Evolutionary conservation across 352 stramenopile species (phyloP).

Genomic region (Phytopythium oedochilum): DNA sequence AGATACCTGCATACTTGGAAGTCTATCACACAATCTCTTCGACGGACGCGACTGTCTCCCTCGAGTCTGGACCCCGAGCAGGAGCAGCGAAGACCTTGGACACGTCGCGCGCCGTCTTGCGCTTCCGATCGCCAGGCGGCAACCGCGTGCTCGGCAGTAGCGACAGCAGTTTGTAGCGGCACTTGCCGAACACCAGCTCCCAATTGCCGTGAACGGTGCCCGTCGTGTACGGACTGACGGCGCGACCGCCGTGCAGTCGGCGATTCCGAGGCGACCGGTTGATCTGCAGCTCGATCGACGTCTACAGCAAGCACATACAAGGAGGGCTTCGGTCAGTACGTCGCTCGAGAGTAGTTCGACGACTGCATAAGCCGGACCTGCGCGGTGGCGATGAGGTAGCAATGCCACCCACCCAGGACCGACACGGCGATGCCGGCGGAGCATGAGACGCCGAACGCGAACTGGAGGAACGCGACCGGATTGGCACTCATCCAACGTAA

Average conservation of each 20-base stretch:
- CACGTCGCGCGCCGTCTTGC: not conserved
- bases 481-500: conserved; percentile 11
- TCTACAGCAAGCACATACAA: conserved; percentile 27
- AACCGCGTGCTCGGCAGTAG: conserved; percentile 50
- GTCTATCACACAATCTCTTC: conserved; percentile 4
- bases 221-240: conserved; percentile 55
- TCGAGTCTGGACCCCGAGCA: not conserved
- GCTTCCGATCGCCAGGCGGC: conserved; percentile 5
- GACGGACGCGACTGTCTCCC: not conserved
- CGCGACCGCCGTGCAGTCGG: conserved; percentile 40
- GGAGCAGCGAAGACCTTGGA: not conserved
- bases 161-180: conserved; percentile 48
- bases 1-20: too few species aligned
- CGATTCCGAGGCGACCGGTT: conserved; percentile 56
- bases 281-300: conserved; percentile 77
- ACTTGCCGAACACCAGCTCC: conserved; percentile 72
- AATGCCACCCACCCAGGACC: conserved; percentile 63
- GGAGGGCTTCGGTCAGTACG: not conserved
- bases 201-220: conserved; percentile 70
- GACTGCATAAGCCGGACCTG: conserved; percentile 33
- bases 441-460: conserved; percentile 61
- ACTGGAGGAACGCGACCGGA: conserved; percentile 44
- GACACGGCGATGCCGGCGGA: conserved; percentile 56
- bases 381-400: conserved; percentile 68
- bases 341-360: not conserved